Evolutionary conservation across 371 early-diverging fungal species (phyloP).

Genomic region (Antonospora locustae): DNA sequence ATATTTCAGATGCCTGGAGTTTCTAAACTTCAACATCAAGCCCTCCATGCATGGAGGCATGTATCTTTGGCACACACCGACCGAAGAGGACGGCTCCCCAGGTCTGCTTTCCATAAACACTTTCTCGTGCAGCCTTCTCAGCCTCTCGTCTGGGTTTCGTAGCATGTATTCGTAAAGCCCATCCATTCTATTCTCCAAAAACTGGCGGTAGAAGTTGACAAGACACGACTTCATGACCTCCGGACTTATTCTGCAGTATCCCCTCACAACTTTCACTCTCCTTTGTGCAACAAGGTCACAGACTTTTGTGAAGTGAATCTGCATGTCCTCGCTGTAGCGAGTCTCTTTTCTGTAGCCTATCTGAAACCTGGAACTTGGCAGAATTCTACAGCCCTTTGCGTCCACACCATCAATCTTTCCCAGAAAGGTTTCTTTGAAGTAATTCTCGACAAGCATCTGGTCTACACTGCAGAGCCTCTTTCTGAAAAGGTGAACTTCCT

Average conservation of each 20-base stretch:
- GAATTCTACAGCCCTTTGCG: slow-evolving; percentile 9
- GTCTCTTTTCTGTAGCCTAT: not conserved
- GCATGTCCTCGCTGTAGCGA: not conserved
- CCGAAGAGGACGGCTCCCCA: not conserved
- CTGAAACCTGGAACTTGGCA: not conserved
- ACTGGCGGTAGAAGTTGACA: slow-evolving; percentile 29
- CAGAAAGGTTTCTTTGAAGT: slow-evolving; percentile 37
- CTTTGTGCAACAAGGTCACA: slow-evolving; percentile 27
- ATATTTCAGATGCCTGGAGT: slow-evolving; percentile 49
- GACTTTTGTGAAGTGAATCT: slow-evolving; percentile 48
- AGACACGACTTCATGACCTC: slow-evolving; percentile 24
- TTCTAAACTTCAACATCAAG: slow-evolving; percentile 34
- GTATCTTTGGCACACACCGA: slow-evolving; percentile 13
- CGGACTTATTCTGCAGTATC: slow-evolving; percentile 21
- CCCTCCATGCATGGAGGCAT: slow-evolving; percentile 50
- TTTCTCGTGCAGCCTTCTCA: slow-evolving; percentile 13
- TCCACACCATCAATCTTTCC: slow-evolving; percentile 1
- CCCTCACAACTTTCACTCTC: slow-evolving; percentile 15
- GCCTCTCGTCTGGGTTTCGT: slow-evolving; percentile 33
- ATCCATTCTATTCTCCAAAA: slow-evolving; percentile 25
- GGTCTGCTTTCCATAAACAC: slow-evolving; percentile 11
- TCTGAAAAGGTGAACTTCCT: slow-evolving; percentile 44
- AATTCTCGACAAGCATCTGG: slow-evolving; percentile 4
- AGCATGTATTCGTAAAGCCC: slow-evolving; percentile 9
- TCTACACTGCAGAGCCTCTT: slow-evolving; percentile 10